Conservation (phyloP, 2,329 filamentous ascomycete genomes). For the Stachybotrys elegans region DNA sequence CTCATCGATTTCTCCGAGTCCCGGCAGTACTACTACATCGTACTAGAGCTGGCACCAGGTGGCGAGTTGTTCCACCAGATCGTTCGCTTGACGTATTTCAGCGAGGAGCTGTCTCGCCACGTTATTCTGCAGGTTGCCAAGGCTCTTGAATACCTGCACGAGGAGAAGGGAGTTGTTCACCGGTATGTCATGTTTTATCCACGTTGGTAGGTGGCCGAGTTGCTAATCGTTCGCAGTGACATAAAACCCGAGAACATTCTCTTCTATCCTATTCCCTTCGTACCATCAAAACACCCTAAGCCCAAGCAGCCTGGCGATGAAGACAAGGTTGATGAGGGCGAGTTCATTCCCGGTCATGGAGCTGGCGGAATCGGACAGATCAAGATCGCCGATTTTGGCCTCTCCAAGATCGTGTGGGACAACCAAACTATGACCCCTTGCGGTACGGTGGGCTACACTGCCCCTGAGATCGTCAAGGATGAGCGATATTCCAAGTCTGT, state of each 20-base stretch:
- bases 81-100: constrained; percentile 96
- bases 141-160: constrained; percentile 88
- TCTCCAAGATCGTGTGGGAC: constrained; percentile 98
- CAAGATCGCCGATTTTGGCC: constrained; percentile 96
- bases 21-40: constrained; percentile 93
- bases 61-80: constrained; percentile 99
- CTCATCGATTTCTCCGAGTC: constrained; percentile 93
- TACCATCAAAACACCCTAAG: constrained; percentile 75
- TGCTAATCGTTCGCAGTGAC: constrained; percentile 53
- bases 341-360: constrained; percentile 77
- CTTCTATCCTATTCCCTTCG: constrained; percentile 79
- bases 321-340: constrained; percentile 94
- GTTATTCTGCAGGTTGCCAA: constrained; percentile 95
- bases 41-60: constrained; percentile 89
- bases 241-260: constrained; percentile 98
- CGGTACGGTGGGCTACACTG: constrained; percentile 95
- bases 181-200: constrained; percentile 60
- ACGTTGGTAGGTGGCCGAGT: constrained; percentile 12
- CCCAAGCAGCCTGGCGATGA: constrained; percentile 84
- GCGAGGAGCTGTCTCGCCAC: constrained; percentile 88
- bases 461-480: constrained; percentile 97
- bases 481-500: constrained; percentile 98
- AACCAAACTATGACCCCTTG: constrained; percentile 99
- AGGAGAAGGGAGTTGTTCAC: constrained; percentile 92
- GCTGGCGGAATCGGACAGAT: constrained; percentile 88